These are phyloP conservation scores for Zasmidium cellare DNA, from an alignment of 2,329 filamentous ascomycete genomes.

Conservation along the genomic window DNA sequence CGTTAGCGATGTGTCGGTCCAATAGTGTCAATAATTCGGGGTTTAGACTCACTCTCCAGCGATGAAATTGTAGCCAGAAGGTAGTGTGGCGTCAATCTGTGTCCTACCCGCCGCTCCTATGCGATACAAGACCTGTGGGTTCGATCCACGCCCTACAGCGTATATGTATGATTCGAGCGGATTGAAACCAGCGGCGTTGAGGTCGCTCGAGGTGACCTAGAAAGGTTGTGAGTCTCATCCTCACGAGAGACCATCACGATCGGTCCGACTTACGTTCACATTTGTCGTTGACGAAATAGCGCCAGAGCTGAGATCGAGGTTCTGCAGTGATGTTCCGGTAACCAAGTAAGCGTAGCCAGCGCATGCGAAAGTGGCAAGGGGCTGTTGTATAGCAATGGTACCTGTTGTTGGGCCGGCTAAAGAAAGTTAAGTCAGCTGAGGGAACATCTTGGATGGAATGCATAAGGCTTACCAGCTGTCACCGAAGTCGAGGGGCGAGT, in stretches of 20 bases:
- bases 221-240: too few relatives aligned
- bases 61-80: neutral
- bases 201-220: neutral
- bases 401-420: neutral
- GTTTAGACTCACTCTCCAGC: neutral
- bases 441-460: too few relatives aligned
- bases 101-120: neutral
- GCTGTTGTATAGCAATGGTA: neutral
- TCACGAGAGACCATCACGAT: too few relatives aligned
- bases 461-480: neutral
- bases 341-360: neutral
- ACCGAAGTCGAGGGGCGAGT: neutral
- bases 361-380: neutral
- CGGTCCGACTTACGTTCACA: neutral
- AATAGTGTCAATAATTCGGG: neutral
- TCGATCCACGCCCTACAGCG: neutral
- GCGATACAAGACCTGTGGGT: neutral
- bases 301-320: neutral
- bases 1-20: neutral
- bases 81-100: neutral
- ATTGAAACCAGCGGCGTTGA: neutral
- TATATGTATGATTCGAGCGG: neutral
- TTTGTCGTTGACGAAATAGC: neutral
- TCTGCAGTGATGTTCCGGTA: too few relatives aligned
- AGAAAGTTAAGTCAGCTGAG: neutral